Conservation (phyloP, 23 red algal genomes). For the Gracilariopsis chorda region DNA sequence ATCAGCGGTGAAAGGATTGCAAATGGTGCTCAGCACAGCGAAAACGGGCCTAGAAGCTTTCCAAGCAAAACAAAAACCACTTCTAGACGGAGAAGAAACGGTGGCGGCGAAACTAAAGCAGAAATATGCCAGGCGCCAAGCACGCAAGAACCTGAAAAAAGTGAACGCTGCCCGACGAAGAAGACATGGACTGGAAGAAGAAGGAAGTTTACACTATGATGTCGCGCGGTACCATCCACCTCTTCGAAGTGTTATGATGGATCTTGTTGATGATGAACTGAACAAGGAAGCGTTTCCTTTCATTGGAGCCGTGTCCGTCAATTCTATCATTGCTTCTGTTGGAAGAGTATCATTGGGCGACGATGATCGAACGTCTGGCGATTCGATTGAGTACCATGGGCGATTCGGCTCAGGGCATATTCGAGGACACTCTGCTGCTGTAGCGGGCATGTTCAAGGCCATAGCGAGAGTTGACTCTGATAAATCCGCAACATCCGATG, state of each 20-base stretch:
- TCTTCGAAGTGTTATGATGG: conserved; percentile 65
- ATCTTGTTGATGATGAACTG: conserved; percentile 66
- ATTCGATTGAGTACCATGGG: neutral
- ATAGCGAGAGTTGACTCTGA: conserved; percentile 14
- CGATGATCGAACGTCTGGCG: neutral
- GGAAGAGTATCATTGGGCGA: neutral
- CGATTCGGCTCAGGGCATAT: conserved; percentile 1
- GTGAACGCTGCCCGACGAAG: conserved; percentile 24
- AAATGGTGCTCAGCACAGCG: conserved; percentile 9
- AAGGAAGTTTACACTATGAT: conserved; percentile 59
- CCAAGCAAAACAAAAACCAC: neutral
- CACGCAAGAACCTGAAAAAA: conserved; percentile 26
- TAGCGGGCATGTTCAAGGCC: conserved; percentile 22
- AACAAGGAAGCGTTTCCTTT: conserved; percentile 42
- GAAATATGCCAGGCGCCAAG: conserved; percentile 45
- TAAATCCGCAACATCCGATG: neutral
- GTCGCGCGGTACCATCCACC: conserved; percentile 73
- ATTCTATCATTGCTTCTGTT: conserved; percentile 60
- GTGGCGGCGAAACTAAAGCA: conserved; percentile 37
- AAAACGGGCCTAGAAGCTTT: conserved; percentile 11
- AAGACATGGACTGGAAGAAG: conserved; percentile 23
- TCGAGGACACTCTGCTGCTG: conserved; percentile 7
- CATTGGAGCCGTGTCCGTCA: conserved; percentile 50
- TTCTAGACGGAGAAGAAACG: conserved; percentile 9
- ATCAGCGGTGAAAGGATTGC: conserved; percentile 24